Evolutionary conservation across 2,329 filamentous ascomycete genomes (phyloP), one percentile per base, ranked within the genome.

Genomic region (Sarocladiaceae sp.): DNA sequence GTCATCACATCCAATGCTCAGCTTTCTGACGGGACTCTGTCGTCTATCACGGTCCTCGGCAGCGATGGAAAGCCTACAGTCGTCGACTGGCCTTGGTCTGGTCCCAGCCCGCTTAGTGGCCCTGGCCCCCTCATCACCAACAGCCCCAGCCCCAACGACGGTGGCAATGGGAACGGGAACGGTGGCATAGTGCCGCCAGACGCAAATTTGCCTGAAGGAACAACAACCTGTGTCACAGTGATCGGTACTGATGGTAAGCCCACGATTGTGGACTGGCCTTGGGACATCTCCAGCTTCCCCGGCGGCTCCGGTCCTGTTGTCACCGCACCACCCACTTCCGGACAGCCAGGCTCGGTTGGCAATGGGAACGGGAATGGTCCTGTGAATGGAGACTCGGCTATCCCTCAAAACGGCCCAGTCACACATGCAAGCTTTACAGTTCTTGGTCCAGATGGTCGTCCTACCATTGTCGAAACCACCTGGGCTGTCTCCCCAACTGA

Each of bases 401-500:
- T 39, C 33, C 26, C 26, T 13, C 47, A 48, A n/a, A 13, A 4
- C 17, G 44, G 26, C 7, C 28, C 44, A 20, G 33, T 48, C 26
- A 48, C 44, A 4, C 44, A 52, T 10, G 20, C 52, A 15, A 53
- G 44, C 36, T 53, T 52, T 37, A 52, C 50, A 11, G 25, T 42
- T n/a, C 23, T 52, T 4, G 50, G 50, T 17, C 25, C 51, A 8
- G 44, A 53, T 50, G 42, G 51, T 25, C 20, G 39, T 11, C 42
- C 44, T 13, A 53, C 42, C 11, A 20, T 49, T n/a, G n/a, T 50
- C 15, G 44, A 48, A 47, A 39, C 51, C 20, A 49, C 15, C 29
- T 57, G 54, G 31, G 52, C 59, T 12, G 57, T 59, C 2, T 46
- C 56, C 40, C 57, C 57, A 22, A 58, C 60, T 5, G 53, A 57